Percentiles rank a stretch among this genome's conserved stretches.
phyloP scores from a whole-genome alignment of 225 moss, liverwort and hornwort genomes.

The Physcomitrellopsis africana region DNA sequence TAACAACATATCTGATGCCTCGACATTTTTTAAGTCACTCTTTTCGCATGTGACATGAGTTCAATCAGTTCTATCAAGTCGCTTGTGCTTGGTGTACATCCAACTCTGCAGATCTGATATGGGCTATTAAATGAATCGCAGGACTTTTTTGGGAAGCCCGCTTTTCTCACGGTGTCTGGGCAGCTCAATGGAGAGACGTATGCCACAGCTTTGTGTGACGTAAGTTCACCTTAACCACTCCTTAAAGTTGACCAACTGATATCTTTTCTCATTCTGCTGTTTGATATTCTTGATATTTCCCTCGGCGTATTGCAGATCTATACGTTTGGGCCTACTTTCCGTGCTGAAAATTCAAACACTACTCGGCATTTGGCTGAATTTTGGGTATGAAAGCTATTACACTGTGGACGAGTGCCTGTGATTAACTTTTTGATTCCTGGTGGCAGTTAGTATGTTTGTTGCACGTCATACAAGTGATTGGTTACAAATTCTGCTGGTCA shows the following conservation, averaged over 20 bases:
- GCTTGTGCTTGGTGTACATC: conserved; percentile 24
- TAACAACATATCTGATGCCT: neutral
- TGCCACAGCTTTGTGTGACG: conserved; percentile 90
- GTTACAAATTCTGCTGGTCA: neutral
- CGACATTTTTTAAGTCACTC: neutral
- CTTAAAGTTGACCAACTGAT: conserved; percentile 10
- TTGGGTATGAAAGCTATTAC: conserved; percentile 57
- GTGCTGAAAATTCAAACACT: conserved; percentile 97
- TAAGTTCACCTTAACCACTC: conserved; percentile 37
- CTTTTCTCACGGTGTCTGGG: conserved; percentile 94
- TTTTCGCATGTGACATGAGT: conserved; percentile 4
- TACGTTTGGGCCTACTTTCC: conserved; percentile 98
- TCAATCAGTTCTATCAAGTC: neutral
- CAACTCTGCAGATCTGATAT: conserved; percentile 14
- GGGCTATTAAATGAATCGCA: conserved; percentile 35
- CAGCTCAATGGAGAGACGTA: conserved; percentile 94
- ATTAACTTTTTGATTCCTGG: neutral
- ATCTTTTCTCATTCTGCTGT: neutral
- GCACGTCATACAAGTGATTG: neutral
- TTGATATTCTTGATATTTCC: neutral
- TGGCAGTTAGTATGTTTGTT: conserved; percentile 19
- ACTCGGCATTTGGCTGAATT: conserved; percentile 94
- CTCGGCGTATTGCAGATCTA: conserved; percentile 67
- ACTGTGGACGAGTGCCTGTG: neutral
- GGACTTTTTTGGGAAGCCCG: conserved; percentile 99